These are phyloP conservation scores for Orychophragmus violaceus DNA, from an alignment of 345 rosid genomes.

Conservation along the genomic window DNA sequence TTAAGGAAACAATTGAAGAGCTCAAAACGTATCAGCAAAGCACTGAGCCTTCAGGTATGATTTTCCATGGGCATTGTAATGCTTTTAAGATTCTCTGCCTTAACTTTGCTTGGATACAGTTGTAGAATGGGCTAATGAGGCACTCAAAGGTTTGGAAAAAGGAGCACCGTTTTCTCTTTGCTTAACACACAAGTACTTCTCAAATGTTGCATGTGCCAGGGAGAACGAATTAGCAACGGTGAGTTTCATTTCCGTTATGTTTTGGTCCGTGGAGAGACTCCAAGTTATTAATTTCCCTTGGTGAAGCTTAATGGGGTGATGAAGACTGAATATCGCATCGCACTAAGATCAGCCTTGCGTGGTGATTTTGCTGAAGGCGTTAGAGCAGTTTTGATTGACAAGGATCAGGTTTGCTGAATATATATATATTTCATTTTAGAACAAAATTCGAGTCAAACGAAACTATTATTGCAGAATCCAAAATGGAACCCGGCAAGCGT, in stretches of 20 bases:
- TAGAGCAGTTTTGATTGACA: slow-evolving; percentile 88
- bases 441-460: too few species aligned
- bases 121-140: slow-evolving; percentile 78
- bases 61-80: neutral
- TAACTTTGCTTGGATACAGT: slow-evolving; percentile 33
- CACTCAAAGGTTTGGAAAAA: slow-evolving; percentile 69
- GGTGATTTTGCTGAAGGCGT: slow-evolving; percentile 85
- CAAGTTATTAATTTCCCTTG: neutral
- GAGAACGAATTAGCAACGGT: slow-evolving; percentile 56
- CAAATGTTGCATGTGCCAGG: slow-evolving; percentile 62
- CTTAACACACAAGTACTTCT: slow-evolving; percentile 68
- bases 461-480: neutral
- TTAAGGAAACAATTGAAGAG: slow-evolving; percentile 61
- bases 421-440: too few species aligned
- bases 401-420: slow-evolving; percentile 93
- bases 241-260: slow-evolving; percentile 23
- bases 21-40: slow-evolving; percentile 57
- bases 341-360: slow-evolving; percentile 60
- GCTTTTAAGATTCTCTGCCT: neutral
- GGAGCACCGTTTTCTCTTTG: slow-evolving; percentile 94
- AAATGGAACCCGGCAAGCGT: neutral
- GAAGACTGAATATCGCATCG: slow-evolving; percentile 84
- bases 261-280: neutral
- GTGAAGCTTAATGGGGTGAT: slow-evolving; percentile 69
- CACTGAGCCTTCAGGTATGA: slow-evolving; percentile 55